Evolutionary conservation across 768 basidiomycete genomes (phyloP).

Genomic region (Auriculariales sp.): DNA sequence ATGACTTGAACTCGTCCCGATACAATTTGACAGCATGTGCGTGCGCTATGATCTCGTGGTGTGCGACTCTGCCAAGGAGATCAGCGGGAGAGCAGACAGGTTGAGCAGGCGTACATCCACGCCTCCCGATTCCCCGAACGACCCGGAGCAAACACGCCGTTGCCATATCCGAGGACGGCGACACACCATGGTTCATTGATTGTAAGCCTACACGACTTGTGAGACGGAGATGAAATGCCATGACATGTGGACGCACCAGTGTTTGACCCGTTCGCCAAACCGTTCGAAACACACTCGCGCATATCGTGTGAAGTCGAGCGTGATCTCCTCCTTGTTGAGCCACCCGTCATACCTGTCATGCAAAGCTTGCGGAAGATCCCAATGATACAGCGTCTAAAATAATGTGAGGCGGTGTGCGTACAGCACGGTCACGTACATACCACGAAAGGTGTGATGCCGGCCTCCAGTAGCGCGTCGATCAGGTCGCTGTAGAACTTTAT

Average conservation of each 20-base stretch:
- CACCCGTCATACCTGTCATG: conserved; percentile 65
- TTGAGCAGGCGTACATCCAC: conserved; percentile 38
- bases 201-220: conserved; percentile 33
- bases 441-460: conserved; percentile 54
- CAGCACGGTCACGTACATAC: conserved; percentile 21
- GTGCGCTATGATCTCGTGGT: conserved; percentile 54
- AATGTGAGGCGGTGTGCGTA: conserved; percentile 8
- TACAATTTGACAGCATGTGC: conserved; percentile 53
- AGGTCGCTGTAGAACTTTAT: conserved; percentile 56
- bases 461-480: conserved; percentile 49
- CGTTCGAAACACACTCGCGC: conserved; percentile 53
- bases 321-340: conserved; percentile 56
- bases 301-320: conserved; percentile 50
- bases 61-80: conserved; percentile 36
- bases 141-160: conserved; percentile 59
- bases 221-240: neutral
- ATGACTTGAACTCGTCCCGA: conserved; percentile 46
- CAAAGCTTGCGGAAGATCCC: conserved; percentile 66
- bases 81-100: conserved; percentile 3
- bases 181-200: conserved; percentile 69
- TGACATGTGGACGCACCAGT: conserved; percentile 32
- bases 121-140: conserved; percentile 57
- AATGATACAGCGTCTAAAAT: conserved; percentile 52
- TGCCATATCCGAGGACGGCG: conserved; percentile 54
- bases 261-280: conserved; percentile 63